phyloP scores from a whole-genome alignment of 2,329 filamentous ascomycete species.

The Albophoma yamanashiensis region DNA sequence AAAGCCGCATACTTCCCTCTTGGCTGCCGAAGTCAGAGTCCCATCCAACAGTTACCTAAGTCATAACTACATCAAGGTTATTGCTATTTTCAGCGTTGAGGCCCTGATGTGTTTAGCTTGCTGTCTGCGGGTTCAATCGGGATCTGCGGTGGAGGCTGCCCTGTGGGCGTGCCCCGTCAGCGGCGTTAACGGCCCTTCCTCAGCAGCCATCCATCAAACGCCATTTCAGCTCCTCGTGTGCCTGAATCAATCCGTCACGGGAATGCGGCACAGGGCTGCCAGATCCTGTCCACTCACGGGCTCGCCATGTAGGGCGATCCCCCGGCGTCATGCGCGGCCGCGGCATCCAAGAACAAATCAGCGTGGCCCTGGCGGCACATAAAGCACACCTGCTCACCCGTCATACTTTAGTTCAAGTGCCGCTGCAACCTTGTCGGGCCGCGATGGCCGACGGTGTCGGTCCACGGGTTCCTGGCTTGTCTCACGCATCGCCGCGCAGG shows the following conservation, averaged over 20 bases:
- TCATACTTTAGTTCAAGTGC: not conserved
- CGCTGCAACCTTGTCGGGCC: not conserved
- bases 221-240: too few relatives aligned
- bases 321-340: not conserved
- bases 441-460: not conserved
- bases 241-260: not conserved
- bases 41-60: too few relatives aligned
- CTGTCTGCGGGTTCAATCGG: not conserved
- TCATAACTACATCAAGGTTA: too few relatives aligned
- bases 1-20: too few relatives aligned
- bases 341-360: not conserved
- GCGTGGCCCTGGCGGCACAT: not conserved
- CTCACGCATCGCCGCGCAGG: not conserved
- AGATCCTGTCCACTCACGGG: not conserved
- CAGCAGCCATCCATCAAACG: not conserved
- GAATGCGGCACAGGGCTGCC: not conserved
- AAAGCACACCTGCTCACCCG: not conserved
- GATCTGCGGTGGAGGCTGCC: not conserved
- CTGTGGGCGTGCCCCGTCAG: not conserved
- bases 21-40: too few relatives aligned
- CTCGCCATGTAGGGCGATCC: not conserved
- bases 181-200: not conserved
- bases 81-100: not conserved
- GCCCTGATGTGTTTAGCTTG: not conserved
- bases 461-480: not conserved